phyloP scores from a whole-genome alignment of 768 basidiomycete genomes.

The Galerina sulciceps region DNA sequence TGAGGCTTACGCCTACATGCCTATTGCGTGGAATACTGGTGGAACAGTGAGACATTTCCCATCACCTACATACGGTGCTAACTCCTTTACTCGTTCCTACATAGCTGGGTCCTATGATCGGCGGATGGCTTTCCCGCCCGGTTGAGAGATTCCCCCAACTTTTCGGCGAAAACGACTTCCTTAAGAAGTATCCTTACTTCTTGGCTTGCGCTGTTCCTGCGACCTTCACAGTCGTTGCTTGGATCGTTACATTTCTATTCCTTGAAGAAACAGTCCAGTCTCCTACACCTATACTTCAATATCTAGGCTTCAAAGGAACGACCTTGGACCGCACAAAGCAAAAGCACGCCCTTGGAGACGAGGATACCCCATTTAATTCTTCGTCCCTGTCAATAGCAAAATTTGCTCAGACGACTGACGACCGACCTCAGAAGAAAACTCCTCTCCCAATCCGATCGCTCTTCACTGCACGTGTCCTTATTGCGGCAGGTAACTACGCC shows the following conservation, averaged over 20 bases:
- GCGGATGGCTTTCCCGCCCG: slow-evolving; percentile 58
- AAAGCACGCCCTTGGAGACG: neutral
- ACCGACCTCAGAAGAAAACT: slow-evolving; percentile 22
- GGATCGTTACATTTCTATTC: slow-evolving; percentile 53
- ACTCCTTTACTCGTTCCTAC: no score
- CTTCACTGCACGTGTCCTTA: slow-evolving; percentile 56
- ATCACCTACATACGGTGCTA: neutral
- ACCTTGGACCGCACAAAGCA: slow-evolving; percentile 5
- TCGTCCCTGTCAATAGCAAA: neutral
- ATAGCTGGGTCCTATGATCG: slow-evolving; percentile 57
- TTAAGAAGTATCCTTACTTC: slow-evolving; percentile 63
- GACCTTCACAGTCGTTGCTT: slow-evolving; percentile 59
- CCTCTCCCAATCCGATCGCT: slow-evolving; percentile 55
- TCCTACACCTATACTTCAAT: slow-evolving; percentile 25
- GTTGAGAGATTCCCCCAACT: slow-evolving; percentile 54
- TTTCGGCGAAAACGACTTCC: slow-evolving; percentile 51
- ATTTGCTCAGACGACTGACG: neutral
- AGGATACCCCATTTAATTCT: neutral
- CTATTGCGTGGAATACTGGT: slow-evolving; percentile 50
- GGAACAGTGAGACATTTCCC: slow-evolving; percentile 34
- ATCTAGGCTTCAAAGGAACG: slow-evolving; percentile 23
- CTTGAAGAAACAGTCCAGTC: slow-evolving; percentile 54
- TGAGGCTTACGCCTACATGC: slow-evolving; percentile 69
- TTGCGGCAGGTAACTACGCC: slow-evolving; percentile 72
- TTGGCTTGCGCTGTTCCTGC: slow-evolving; percentile 72